Evolutionary conservation across 2,329 filamentous ascomycete species (phyloP).

Genomic region (Zymoseptoria brevis): DNA sequence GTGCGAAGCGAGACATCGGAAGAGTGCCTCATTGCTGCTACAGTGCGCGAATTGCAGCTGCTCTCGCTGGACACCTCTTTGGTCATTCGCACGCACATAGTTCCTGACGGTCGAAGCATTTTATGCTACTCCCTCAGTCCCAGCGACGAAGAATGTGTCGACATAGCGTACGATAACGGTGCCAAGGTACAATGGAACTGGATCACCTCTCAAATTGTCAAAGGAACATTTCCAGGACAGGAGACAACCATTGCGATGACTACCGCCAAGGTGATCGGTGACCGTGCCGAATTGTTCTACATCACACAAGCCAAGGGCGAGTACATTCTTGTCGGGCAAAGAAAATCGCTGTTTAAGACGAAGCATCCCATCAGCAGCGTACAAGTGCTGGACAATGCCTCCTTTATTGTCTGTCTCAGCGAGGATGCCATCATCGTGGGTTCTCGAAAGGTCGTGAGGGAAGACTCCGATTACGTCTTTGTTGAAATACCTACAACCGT

Average conservation of each 20-base stretch:
- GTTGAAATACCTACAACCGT: conserved; percentile 50
- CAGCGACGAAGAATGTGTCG: conserved; percentile 44
- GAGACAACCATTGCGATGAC: conserved; percentile 13
- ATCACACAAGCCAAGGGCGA: conserved; percentile 8
- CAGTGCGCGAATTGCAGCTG: conserved; percentile 24
- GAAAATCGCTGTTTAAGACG: conserved; percentile 31
- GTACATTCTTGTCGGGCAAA: conserved; percentile 31
- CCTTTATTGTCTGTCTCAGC: conserved; percentile 50
- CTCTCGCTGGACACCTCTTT: conserved; percentile 72
- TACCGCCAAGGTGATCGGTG: conserved; percentile 7
- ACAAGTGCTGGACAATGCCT: conserved; percentile 46
- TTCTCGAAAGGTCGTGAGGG: conserved; percentile 32
- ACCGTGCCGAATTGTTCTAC: conserved; percentile 11
- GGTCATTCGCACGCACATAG: conserved; percentile 62
- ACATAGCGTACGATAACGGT: conserved; percentile 43
- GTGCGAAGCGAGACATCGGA: conserved; percentile 38
- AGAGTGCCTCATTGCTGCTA: conserved; percentile 25
- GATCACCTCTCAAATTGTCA: conserved; percentile 9
- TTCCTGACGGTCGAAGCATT: conserved; percentile 42
- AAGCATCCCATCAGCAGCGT: conserved; percentile 31
- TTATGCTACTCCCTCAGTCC: conserved; percentile 46
- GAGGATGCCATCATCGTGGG: conserved; percentile 55
- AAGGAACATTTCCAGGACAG: conserved; percentile 14
- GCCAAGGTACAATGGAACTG: conserved; percentile 53
- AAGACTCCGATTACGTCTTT: conserved; percentile 41